Evolutionary conservation across 768 basidiomycete species (phyloP), one percentile per base, ranked within the genome.

Genomic region (Pisolithus tinctorius): DNA sequence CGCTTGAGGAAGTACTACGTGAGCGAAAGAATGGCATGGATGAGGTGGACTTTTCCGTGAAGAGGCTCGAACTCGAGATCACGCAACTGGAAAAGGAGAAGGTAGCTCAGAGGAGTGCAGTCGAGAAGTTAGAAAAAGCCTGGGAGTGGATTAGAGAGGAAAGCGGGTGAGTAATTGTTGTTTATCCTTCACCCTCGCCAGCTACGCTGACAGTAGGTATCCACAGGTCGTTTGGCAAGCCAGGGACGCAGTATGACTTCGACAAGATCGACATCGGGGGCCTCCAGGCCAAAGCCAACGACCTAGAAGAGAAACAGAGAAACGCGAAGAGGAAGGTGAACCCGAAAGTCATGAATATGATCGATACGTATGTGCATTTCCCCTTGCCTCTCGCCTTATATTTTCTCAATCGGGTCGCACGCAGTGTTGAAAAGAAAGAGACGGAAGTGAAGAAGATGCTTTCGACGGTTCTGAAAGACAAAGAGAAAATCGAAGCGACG

Each of bases 311-410:
- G 17, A 74, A 82, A 43, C 91, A 91, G 63, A 86, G 85, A 60
- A 83, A 84, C 20, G 84, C 92, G 83, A 94, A 93, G 73, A 92
- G 93, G 73, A 96, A 94, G 67, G 78, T 98, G 61, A 98, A 99
- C 60, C 85, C 86, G 3, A 96, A 95, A 67, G 93, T 93, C 43
- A 83, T 96, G 74, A 90, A 86, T 59, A 94, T 94, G 88, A 90
- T 97, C 46, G 95, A 96, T 58, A 86, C 80, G 93, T 96, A 55
- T 53, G 83, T 69, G 14, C 9, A 6, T 14, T 17, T 23, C 2
- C 1, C 26, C 26, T 27, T 43, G 23, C 37, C 26, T 14, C 38
- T 40, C 4, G 16, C 23, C 29, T 48, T 64, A 23, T 44, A 23
- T 26, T 14, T 44, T 45, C 43, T 45, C 13, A 45, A 23, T 6